Evolutionary conservation across 1,284 basidiomycete species (phyloP).

Genomic region (Apiotrichum domesticum): DNA sequence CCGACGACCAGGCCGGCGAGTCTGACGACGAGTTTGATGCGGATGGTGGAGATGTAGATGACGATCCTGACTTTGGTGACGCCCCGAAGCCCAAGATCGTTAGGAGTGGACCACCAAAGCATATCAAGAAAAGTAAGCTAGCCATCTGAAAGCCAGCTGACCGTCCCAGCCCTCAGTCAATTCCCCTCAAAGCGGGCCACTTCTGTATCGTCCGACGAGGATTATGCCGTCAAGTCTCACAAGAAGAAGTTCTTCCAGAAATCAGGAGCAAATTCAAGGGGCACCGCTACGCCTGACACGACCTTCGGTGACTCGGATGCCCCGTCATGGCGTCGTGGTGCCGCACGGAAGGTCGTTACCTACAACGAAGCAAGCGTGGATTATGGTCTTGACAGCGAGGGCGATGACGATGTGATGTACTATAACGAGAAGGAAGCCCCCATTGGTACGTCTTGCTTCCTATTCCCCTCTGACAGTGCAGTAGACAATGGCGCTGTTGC

Average conservation of each 20-base stretch:
- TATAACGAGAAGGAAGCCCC: conserved; percentile 56
- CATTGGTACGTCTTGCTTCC: neutral
- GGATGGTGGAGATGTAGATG: conserved; percentile 14
- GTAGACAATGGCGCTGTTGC: conserved; percentile 18
- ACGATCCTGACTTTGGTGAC: conserved; percentile 34
- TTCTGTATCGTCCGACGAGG: conserved; percentile 62
- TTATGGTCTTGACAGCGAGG: conserved; percentile 62
- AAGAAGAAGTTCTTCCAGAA: conserved; percentile 65
- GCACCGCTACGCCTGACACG: conserved; percentile 31
- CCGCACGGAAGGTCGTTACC: conserved; percentile 74
- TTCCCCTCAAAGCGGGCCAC: conserved; percentile 22
- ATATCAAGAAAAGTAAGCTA: conserved; percentile 15
- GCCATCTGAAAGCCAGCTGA: neutral
- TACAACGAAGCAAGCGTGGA: conserved; percentile 55
- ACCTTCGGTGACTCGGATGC: conserved; percentile 33
- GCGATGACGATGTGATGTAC: conserved; percentile 58
- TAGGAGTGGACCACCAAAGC: conserved; percentile 9
- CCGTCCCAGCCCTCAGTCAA: conserved; percentile 13
- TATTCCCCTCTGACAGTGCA: neutral
- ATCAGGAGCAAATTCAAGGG: conserved; percentile 39
- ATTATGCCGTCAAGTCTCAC: conserved; percentile 76
- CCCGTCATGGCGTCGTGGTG: conserved; percentile 71
- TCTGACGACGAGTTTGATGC: conserved; percentile 28
- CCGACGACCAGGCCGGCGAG: conserved; percentile 11
- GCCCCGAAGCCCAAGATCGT: conserved; percentile 26